Percentiles rank a stretch among this genome's conserved stretches.
Evolutionary conservation across 176 grass and related monocot species (phyloP).

Genomic region (Pharus latifolius): DNA sequence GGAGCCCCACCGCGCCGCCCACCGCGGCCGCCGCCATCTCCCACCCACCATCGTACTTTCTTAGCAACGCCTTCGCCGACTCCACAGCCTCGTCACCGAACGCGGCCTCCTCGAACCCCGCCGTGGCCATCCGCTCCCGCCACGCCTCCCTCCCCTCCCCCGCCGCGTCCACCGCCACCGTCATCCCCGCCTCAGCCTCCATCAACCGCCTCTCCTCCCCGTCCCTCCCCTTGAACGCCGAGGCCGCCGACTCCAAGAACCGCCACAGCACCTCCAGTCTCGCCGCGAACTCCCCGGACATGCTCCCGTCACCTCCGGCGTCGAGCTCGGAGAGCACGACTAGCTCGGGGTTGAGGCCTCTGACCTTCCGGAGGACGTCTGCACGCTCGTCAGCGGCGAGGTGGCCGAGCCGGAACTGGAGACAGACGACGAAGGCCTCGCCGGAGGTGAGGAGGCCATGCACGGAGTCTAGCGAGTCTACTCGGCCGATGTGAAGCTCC

Average conservation of each 20-base stretch:
- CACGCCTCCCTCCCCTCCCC: slow-evolving; percentile 47
- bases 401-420: slow-evolving; percentile 69
- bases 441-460: neutral
- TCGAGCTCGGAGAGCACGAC: slow-evolving; percentile 85
- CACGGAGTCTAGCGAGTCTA: neutral
- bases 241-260: slow-evolving; percentile 77
- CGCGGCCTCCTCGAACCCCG: slow-evolving; percentile 49
- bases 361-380: slow-evolving; percentile 38
- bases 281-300: slow-evolving; percentile 34
- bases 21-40: slow-evolving; percentile 35
- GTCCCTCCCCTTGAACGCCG: slow-evolving; percentile 83
- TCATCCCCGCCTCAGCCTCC: slow-evolving; percentile 61
- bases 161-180: neutral
- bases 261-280: slow-evolving; percentile 61
- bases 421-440: slow-evolving; percentile 60
- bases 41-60: slow-evolving; percentile 91
- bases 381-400: slow-evolving; percentile 21
- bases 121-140: slow-evolving; percentile 58
- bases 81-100: slow-evolving; percentile 76
- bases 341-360: slow-evolving; percentile 51
- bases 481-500: slow-evolving; percentile 44
- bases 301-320: slow-evolving; percentile 8
- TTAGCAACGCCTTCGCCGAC: slow-evolving; percentile 50
- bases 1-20: slow-evolving; percentile 29
- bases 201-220: slow-evolving; percentile 48